These are phyloP conservation scores for Neonothopanus nambi DNA, from an alignment of 1,284 basidiomycete species.

Conservation along the genomic window DNA sequence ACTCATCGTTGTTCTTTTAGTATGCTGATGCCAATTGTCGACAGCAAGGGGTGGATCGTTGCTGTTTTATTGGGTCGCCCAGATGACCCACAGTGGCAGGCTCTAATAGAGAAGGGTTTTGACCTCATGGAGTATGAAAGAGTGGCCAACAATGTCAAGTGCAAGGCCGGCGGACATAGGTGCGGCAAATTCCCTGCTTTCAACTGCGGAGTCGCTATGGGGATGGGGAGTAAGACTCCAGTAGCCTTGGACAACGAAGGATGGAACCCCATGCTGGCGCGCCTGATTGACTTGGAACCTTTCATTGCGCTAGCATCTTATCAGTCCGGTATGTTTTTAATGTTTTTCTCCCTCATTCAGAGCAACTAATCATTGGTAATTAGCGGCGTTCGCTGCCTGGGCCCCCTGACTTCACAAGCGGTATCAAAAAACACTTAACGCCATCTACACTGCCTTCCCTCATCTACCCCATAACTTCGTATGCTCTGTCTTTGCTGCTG, in stretches of 20 bases:
- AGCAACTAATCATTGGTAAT: background rate
- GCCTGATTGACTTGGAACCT: background rate
- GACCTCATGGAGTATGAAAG: background rate
- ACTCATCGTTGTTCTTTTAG: too few species aligned
- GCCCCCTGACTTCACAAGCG: background rate
- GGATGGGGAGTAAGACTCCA: background rate
- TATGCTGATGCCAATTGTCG: background rate
- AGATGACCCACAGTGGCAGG: too few species aligned
- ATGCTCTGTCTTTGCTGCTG: background rate
- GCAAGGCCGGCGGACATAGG: background rate
- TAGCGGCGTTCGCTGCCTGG: background rate
- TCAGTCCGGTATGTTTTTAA: background rate
- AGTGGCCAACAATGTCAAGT: background rate
- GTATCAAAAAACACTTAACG: background rate
- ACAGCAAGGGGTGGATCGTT: background rate
- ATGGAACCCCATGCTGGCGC: background rate
- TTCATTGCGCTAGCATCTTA: background rate
- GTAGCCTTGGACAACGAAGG: background rate
- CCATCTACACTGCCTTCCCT: background rate
- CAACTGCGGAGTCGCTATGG: background rate
- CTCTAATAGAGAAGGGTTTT: background rate
- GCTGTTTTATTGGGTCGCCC: constrained; percentile 1
- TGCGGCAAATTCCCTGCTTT: background rate
- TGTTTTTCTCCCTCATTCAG: background rate
- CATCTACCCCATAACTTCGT: background rate